Conservation (phyloP, 345 rosid genomes). For the Murraya koenigii region DNA sequence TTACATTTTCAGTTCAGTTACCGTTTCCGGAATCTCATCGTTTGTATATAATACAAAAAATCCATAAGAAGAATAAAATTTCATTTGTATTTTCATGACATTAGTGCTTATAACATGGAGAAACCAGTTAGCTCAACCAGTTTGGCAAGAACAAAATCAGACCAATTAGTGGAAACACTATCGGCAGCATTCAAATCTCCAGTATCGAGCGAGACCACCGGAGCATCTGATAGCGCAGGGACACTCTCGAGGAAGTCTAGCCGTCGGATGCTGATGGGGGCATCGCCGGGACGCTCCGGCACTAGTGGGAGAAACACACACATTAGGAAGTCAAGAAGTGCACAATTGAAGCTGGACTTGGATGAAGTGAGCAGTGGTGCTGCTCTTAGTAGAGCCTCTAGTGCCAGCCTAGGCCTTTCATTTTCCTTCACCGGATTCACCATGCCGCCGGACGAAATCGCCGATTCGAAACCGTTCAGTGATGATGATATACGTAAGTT, state of each 20-base stretch:
- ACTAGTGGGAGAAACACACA: conserved; percentile 52
- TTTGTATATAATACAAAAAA: no score
- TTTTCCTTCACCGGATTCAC: conserved; percentile 95
- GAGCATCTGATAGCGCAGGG: conserved; percentile 27
- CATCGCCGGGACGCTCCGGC: conserved; percentile 64
- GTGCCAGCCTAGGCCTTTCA: conserved; percentile 88
- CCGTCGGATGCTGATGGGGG: conserved; percentile 44
- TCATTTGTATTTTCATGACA: background rate
- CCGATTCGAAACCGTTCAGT: conserved; percentile 78
- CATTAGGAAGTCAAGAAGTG: conserved; percentile 87
- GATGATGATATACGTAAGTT: conserved; percentile 87
- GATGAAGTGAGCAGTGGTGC: conserved; percentile 86
- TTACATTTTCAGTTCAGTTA: no score
- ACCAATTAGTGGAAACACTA: conserved; percentile 64
- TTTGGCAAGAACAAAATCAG: conserved; percentile 75
- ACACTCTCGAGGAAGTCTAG: conserved; percentile 69
- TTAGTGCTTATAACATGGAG: conserved; percentile 33
- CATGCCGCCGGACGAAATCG: conserved; percentile 75
- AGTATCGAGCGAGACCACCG: conserved; percentile 24
- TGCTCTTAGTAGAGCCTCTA: conserved; percentile 91
- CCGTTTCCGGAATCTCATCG: background rate
- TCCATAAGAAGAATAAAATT: background rate
- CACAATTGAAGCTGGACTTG: conserved; percentile 65
- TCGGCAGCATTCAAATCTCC: conserved; percentile 80
- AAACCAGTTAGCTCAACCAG: conserved; percentile 44